These are phyloP conservation scores for Fusarium protoensiforme DNA, from an alignment of 2,329 filamentous ascomycete species.

Conservation along the genomic window DNA sequence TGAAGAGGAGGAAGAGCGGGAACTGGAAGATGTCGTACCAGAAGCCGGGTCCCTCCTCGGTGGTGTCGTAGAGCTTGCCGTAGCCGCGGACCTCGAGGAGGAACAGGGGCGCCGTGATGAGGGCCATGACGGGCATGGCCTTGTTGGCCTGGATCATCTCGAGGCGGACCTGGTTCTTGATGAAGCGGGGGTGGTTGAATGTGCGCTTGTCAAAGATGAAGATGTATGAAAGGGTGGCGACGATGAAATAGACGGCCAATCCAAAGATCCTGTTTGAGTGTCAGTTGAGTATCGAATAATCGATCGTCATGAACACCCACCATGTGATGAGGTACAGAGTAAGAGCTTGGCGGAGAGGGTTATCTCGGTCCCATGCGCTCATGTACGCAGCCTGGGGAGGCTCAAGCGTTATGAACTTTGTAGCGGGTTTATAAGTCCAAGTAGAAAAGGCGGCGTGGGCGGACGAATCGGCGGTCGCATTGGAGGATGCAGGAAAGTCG, in stretches of 20 bases:
- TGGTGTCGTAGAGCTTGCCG: slow-evolving; percentile 87
- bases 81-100: slow-evolving; percentile 85
- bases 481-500: slow-evolving; percentile 61
- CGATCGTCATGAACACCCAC: slow-evolving; percentile 60
- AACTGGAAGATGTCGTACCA: slow-evolving; percentile 88
- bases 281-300: not conserved
- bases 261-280: slow-evolving; percentile 79
- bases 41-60: slow-evolving; percentile 76
- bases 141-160: slow-evolving; percentile 85
- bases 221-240: slow-evolving; percentile 83
- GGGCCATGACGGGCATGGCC: slow-evolving; percentile 83
- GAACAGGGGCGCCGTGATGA: slow-evolving; percentile 85
- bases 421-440: slow-evolving; percentile 80
- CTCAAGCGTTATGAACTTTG: slow-evolving; percentile 73
- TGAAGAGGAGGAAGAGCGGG: slow-evolving; percentile 88
- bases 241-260: slow-evolving; percentile 83
- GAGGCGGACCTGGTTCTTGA: slow-evolving; percentile 89
- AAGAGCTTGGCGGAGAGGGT: slow-evolving; percentile 77
- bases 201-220: slow-evolving; percentile 94
- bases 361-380: slow-evolving; percentile 82
- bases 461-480: slow-evolving; percentile 60
- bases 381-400: slow-evolving; percentile 82
- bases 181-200: slow-evolving; percentile 90
- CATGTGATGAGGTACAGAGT: slow-evolving; percentile 88
- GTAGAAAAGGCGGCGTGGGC: slow-evolving; percentile 63